Percentiles rank a stretch among this genome's conserved stretches.
These are phyloP conservation scores for Cordyceps cicadae DNA, from an alignment of 2,329 filamentous ascomycete genomes.

Conservation along the genomic window DNA sequence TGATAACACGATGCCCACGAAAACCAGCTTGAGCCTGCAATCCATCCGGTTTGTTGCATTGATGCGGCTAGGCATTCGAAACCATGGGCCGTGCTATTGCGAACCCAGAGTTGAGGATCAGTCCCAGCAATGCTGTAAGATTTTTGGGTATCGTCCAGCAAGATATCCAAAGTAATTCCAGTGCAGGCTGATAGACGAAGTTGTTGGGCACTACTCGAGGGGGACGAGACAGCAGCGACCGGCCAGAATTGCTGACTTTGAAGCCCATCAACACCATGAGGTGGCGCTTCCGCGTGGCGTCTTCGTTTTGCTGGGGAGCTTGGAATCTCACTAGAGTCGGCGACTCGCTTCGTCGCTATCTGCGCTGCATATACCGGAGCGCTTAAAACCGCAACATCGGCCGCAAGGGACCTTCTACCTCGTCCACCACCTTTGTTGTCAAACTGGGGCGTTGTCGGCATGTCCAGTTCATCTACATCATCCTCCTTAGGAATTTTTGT, in stretches of 20 bases:
- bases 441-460: constrained; percentile 20
- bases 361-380: constrained; percentile 43
- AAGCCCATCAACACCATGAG: not conserved
- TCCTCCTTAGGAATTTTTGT: not conserved
- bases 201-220: not conserved
- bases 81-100: not conserved
- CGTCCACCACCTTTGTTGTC: constrained; percentile 3
- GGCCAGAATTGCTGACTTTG: not conserved
- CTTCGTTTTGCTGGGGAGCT: constrained; percentile 17
- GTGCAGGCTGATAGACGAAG: not conserved
- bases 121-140: not conserved
- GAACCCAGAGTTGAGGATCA: not conserved
- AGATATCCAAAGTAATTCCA: not conserved
- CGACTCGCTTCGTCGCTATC: constrained; percentile 24
- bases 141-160: not conserved
- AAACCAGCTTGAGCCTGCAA: constrained; percentile 1
- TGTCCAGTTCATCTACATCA: constrained; percentile 16
- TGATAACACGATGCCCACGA: constrained; percentile 2
- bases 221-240: not conserved
- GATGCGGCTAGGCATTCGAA: not conserved
- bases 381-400: constrained; percentile 39
- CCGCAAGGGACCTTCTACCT: constrained; percentile 29
- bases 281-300: not conserved
- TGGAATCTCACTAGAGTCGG: constrained; percentile 17
- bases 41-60: constrained; percentile 3